These are phyloP conservation scores for Amniculicola lignicola DNA, from an alignment of 495 filamentous ascomycete genomes.

Conservation along the genomic window DNA sequence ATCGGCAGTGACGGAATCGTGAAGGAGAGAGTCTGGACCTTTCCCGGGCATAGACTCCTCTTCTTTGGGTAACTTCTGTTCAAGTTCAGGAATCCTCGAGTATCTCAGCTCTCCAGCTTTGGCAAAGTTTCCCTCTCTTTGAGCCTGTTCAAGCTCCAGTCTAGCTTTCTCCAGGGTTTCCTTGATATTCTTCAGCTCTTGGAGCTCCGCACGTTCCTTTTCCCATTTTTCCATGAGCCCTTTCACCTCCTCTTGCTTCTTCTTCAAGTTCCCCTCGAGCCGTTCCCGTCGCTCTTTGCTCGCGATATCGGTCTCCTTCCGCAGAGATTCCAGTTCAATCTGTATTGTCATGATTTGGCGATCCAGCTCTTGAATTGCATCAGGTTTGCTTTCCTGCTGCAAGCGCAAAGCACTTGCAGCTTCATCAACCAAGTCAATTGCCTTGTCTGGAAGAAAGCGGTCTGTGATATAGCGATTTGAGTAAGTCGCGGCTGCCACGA, in stretches of 20 bases:
- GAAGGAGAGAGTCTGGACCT: constrained; percentile 62
- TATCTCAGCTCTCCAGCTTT: constrained; percentile 85
- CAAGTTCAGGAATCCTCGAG: constrained; percentile 74
- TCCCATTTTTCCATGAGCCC: constrained; percentile 79
- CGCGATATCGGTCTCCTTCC: constrained; percentile 87
- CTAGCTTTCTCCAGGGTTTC: constrained; percentile 79
- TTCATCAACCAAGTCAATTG: constrained; percentile 95
- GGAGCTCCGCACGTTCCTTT: constrained; percentile 79
- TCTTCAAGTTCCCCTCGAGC: constrained; percentile 69
- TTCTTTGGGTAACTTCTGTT: constrained; percentile 76
- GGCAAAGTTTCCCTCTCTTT: constrained; percentile 86
- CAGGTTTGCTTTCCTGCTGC: constrained; percentile 95
- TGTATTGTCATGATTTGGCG: constrained; percentile 95
- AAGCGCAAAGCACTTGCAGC: constrained; percentile 84
- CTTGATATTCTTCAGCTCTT: constrained; percentile 79
- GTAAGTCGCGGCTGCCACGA: constrained; percentile 87
- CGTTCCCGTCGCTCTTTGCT: constrained; percentile 86
- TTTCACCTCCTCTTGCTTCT: constrained; percentile 65
- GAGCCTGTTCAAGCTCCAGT: constrained; percentile 80
- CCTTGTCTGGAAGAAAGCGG: constrained; percentile 92
- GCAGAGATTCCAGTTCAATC: constrained; percentile 91
- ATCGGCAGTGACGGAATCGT: constrained; percentile 88
- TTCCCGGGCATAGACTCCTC: constrained; percentile 37
- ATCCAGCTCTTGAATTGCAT: constrained; percentile 85
- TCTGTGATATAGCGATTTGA: constrained; percentile 96